Percentiles rank a stretch among this genome's conserved stretches.
These are phyloP conservation scores for Rehmannia glutinosa DNA, from an alignment of 257 asterid species.

Conservation along the genomic window DNA sequence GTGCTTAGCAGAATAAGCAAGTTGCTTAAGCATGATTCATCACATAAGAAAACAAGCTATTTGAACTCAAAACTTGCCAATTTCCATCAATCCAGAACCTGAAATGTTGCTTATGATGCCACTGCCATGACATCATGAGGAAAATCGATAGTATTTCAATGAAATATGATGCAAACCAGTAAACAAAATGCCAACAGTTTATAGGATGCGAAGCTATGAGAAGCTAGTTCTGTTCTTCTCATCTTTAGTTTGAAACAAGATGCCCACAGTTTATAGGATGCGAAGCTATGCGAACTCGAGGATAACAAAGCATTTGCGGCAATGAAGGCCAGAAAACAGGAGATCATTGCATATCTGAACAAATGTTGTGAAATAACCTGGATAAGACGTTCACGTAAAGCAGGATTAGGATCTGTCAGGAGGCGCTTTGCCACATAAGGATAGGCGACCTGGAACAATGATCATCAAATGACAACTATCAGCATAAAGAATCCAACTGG, in stretches of 20 bases:
- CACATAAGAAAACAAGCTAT: background rate
- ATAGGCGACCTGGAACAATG: slow-evolving; percentile 84
- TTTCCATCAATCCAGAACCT: too few species aligned
- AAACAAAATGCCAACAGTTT: background rate
- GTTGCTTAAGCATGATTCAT: background rate
- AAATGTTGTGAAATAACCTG: slow-evolving; percentile 51
- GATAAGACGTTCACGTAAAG: slow-evolving; percentile 91
- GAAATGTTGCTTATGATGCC: too few species aligned
- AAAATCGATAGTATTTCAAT: background rate
- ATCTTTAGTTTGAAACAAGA: background rate
- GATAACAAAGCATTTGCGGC: background rate
- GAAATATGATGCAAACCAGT: background rate
- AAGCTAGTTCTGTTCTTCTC: too few species aligned
- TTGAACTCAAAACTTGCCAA: too few species aligned
- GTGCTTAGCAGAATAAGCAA: background rate
- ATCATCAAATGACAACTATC: slow-evolving; percentile 13
- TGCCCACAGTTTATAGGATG: background rate
- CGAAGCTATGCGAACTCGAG: background rate
- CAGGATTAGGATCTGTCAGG: slow-evolving; percentile 98
- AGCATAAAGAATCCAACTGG: background rate
- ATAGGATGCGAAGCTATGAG: slow-evolving; percentile 3
- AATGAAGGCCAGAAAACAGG: background rate
- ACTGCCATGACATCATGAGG: too few species aligned
- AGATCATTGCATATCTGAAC: background rate
- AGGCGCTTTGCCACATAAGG: slow-evolving; percentile 98